Evolutionary conservation across 2,329 filamentous ascomycete genomes (phyloP).

Genomic region (Nigrospora osmanthi): DNA sequence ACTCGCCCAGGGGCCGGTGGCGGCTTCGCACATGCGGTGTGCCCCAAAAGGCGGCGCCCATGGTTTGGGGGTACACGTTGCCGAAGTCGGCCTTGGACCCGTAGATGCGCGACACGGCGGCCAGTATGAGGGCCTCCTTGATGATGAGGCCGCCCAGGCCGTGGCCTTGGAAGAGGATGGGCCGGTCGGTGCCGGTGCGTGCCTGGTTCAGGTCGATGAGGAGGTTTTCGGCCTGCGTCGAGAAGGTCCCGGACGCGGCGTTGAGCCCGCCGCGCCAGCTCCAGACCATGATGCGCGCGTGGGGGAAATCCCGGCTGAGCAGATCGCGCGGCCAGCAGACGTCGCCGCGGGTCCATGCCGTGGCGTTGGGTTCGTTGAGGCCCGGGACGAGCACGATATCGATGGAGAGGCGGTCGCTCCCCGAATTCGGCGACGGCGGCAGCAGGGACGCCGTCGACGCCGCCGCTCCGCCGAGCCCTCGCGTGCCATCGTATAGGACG

Average conservation of each 20-base stretch:
- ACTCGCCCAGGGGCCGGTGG: neutral
- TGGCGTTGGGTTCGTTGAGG: too few relatives aligned
- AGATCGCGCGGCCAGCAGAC: constrained; percentile 5
- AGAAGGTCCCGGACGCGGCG: neutral
- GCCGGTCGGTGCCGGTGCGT: neutral
- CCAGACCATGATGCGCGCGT: constrained; percentile 1
- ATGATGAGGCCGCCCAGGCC: constrained; percentile 3
- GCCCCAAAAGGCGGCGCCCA: constrained; percentile 2
- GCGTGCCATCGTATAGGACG: too few relatives aligned
- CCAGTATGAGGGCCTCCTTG: constrained; percentile 1
- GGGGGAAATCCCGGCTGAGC: neutral
- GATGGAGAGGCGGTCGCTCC: too few relatives aligned
- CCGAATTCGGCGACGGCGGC: too few relatives aligned
- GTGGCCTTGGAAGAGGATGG: constrained; percentile 3
- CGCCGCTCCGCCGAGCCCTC: too few relatives aligned
- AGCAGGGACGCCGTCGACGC: too few relatives aligned
- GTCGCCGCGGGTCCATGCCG: constrained; percentile 1
- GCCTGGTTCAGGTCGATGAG: neutral
- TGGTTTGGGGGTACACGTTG: neutral
- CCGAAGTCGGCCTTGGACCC: neutral
- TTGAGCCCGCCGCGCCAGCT: neutral
- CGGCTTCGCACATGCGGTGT: neutral
- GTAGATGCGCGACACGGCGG: constrained; percentile 2
- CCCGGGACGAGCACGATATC: too few relatives aligned
- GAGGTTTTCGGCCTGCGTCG: neutral